Evolutionary conservation across 177 flowering plant genomes (phyloP).

Genomic region (Vitis hybrid): DNA sequence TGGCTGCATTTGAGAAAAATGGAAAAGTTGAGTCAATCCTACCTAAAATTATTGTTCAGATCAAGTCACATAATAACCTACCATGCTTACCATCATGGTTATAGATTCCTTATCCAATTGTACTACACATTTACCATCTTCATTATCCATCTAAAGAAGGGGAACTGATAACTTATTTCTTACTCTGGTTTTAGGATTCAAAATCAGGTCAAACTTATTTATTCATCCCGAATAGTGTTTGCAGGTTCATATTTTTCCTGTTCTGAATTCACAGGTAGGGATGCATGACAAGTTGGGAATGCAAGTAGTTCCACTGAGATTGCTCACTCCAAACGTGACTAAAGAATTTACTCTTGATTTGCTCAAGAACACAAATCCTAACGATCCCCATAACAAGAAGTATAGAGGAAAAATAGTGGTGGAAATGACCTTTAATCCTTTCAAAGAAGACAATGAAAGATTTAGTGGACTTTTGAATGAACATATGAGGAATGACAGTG

Average conservation of each 20-base stretch:
- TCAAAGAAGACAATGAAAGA: constrained; percentile 48
- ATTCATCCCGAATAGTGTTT: too few relatives aligned
- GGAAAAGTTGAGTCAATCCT: too few relatives aligned
- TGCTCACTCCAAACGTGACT: constrained; percentile 48
- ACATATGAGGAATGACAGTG: constrained; percentile 17
- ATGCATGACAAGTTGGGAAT: constrained; percentile 77
- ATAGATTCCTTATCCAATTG: neutral
- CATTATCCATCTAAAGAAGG: too few relatives aligned
- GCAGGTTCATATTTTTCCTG: constrained; percentile 5
- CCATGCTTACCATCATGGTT: too few relatives aligned
- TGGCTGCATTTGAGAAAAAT: too few relatives aligned
- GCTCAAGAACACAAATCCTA: constrained; percentile 51
- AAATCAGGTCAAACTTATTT: too few relatives aligned
- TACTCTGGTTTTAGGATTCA: too few relatives aligned
- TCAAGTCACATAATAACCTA: too few relatives aligned
- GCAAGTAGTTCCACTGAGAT: constrained; percentile 63
- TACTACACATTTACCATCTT: too few relatives aligned
- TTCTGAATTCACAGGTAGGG: constrained; percentile 51
- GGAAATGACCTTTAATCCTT: constrained; percentile 58
- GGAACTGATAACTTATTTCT: too few relatives aligned
- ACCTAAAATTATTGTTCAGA: too few relatives aligned
- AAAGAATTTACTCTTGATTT: constrained; percentile 58
- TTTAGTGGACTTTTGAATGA: constrained; percentile 33
- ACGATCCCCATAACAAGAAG: constrained; percentile 60
- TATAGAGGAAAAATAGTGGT: constrained; percentile 63